Evolutionary conservation across 441 rosid species (phyloP).

Genomic region (Populus hybrid): DNA sequence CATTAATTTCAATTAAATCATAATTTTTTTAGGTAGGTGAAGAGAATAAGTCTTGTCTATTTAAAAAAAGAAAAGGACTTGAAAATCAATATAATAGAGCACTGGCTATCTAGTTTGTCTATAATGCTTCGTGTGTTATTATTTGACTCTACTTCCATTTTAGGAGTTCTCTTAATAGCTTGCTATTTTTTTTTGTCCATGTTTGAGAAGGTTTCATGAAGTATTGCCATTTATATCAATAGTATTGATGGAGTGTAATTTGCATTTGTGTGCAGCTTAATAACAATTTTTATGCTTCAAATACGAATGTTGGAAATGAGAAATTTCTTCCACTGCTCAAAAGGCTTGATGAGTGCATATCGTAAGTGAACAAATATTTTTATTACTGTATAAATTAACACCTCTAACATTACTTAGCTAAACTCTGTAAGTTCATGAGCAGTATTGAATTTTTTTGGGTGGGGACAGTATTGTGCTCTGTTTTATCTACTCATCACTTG

Average conservation of each 20-base stretch:
- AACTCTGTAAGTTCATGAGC: background rate
- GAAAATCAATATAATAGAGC: background rate
- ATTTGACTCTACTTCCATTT: background rate
- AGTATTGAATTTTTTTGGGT: no score
- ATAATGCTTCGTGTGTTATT: no score
- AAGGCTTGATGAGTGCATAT: constrained; percentile 90
- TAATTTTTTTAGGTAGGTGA: background rate
- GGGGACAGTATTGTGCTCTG: no score
- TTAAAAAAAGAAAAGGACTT: background rate
- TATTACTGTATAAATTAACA: background rate
- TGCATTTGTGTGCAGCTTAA: constrained; percentile 58
- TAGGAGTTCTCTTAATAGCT: background rate
- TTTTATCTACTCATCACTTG: no score
- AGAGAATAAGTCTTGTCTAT: background rate
- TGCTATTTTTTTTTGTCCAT: background rate
- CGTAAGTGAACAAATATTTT: constrained; percentile 49
- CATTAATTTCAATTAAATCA: background rate
- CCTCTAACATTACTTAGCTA: background rate
- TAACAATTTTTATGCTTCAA: constrained; percentile 81
- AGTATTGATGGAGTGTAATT: constrained; percentile 8
- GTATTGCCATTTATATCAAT: background rate
- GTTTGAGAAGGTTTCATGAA: background rate
- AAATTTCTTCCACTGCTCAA: constrained; percentile 89
- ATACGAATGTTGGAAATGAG: constrained; percentile 72
- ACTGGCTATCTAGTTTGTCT: background rate